Evolutionary conservation across 306 rosid species (phyloP), one percentile per base, ranked within the genome.

Genomic region (Ziziphus jujuba): DNA sequence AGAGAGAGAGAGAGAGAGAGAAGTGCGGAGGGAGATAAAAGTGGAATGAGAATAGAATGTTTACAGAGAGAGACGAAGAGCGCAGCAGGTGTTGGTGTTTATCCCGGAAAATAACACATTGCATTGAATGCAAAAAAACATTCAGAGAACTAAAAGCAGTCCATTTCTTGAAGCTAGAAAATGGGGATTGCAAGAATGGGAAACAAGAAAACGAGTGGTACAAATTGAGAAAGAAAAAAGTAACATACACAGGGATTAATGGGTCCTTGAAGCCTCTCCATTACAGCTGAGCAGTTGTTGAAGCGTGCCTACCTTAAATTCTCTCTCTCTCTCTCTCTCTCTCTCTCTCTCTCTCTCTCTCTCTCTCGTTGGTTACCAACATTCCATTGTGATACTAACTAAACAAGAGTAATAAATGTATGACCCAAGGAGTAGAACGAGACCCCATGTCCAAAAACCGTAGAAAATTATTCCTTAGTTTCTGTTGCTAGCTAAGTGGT

Each of bases 261-360:
- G 83, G 91, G 98, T 89, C 84, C 95, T 87, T 87, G 91, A 54
- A 87, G 88, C 72, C 88, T 81, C 87, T 93, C 91, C 98, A 93
- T 92, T 63, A 34, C 64, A 44, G 82, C 61, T 36, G 79, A 75
- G 72, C n/a, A 65, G 65, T 66, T 61, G 77, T 64, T 48, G 75
- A 65, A 78, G 79, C 22, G 48, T 54, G 70, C 40, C 60, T 33
- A n/a, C 10, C 28, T 77, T 65, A 73, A 80, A 84, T 80, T 77
- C 52, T 73, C 45, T 48, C 45, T 52, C 20, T 55, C 20, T 69
- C 56, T 25, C 72, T 73, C 74, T 66, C 36, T 34, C 21, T 65
- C 38, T 70, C 23, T 67, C 54, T 76, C 55, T 77, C 22, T 61
- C 51, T 66, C 11, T 56, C 33, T 70, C 60, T 56, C 72, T 19